A percentile compares a stretch with the other conserved stretches of the same genome.
Conservation (phyloP, 2,329 filamentous ascomycete species). For the Paraconiothyrium sp. region DNA sequence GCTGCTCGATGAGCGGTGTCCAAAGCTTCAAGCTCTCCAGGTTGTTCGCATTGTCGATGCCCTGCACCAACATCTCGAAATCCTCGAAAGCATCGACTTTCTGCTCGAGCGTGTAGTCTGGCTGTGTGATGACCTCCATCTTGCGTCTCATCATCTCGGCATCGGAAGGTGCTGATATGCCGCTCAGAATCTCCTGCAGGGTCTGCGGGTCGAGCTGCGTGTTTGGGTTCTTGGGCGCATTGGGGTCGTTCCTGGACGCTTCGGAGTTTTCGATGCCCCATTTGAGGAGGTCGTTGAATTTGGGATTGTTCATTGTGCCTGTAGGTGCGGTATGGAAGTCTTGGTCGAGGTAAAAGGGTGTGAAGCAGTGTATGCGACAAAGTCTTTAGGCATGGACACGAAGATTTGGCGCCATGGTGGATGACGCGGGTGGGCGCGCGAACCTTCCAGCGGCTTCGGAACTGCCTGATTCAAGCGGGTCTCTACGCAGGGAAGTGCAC, state of each 20-base stretch:
- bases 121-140: conserved; percentile 74
- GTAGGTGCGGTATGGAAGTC: neutral
- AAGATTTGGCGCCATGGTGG: conserved; percentile 19
- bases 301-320: conserved; percentile 64
- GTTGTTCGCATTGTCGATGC: conserved; percentile 94
- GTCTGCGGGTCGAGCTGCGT: conserved; percentile 71
- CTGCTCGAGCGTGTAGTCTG: conserved; percentile 65
- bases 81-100: conserved; percentile 36
- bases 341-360: conserved; percentile 5
- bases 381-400: conserved; percentile 27
- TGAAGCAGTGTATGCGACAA: conserved; percentile 17
- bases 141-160: conserved; percentile 89
- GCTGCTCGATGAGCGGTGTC: conserved; percentile 77
- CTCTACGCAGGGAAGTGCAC: neutral
- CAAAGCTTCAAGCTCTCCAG: conserved; percentile 81
- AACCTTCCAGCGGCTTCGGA: conserved; percentile 33
- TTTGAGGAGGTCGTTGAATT: conserved; percentile 80
- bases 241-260: conserved; percentile 47
- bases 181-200: conserved; percentile 79
- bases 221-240: conserved; percentile 45
- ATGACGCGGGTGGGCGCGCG: conserved; percentile 27
- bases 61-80: conserved; percentile 39
- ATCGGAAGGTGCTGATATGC: conserved; percentile 67
- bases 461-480: conserved; percentile 6
- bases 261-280: conserved; percentile 76